Evolutionary conservation across 345 rosid species (phyloP).

Genomic region (Populus ilicifolia): DNA sequence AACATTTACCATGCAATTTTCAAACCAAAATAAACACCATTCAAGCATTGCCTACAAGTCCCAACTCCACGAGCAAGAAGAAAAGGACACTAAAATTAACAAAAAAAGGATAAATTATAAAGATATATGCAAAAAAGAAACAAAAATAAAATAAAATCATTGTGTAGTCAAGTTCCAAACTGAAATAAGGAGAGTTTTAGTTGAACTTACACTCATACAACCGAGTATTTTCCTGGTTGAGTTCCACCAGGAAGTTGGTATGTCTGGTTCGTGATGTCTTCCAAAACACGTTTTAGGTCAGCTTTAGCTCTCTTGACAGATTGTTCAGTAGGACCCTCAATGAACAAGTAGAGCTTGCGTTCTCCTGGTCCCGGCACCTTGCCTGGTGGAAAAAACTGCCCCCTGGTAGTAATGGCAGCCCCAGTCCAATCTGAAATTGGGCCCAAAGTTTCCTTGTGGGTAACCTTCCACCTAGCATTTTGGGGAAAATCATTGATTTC

Average conservation of each 20-base stretch:
- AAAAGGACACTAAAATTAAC: neutral
- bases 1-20: neutral
- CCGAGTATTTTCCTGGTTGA: constrained; percentile 90
- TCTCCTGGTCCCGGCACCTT: constrained; percentile 67
- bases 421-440: constrained; percentile 97
- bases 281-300: constrained; percentile 82
- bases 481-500: constrained; percentile 96
- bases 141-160: neutral
- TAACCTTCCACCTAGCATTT: constrained; percentile 98
- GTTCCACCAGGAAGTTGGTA: constrained; percentile 85
- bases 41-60: neutral
- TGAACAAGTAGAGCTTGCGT: constrained; percentile 84
- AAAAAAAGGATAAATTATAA: neutral
- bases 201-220: constrained; percentile 42
- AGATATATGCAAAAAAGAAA: neutral
- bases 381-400: constrained; percentile 76
- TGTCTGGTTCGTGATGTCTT: constrained; percentile 80
- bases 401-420: constrained; percentile 93
- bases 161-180: neutral
- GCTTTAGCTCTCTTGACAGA: constrained; percentile 89
- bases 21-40: neutral
- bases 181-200: neutral
- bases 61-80: neutral
- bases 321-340: constrained; percentile 81
- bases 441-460: constrained; percentile 96